phyloP scores from a whole-genome alignment of 2,329 filamentous ascomycete genomes.

The Aspergillus tanneri region DNA sequence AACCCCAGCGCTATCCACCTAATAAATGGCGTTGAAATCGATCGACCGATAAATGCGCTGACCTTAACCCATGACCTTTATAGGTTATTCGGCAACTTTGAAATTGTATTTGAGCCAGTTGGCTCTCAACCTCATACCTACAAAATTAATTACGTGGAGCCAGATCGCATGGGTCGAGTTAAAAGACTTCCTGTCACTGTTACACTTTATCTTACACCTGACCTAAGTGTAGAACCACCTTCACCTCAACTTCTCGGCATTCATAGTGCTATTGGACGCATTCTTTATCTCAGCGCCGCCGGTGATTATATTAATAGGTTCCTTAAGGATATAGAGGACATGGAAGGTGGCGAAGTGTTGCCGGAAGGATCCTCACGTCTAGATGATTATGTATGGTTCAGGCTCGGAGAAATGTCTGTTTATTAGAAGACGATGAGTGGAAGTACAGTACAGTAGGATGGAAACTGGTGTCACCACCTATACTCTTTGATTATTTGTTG shows the following conservation, averaged over 20 bases:
- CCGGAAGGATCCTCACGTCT: slow-evolving; percentile 7
- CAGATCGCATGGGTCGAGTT: not conserved
- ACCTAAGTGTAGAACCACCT: slow-evolving; percentile 33
- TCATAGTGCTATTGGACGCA: slow-evolving; percentile 26
- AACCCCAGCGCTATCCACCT: slow-evolving; percentile 36
- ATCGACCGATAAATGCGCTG: slow-evolving; percentile 43
- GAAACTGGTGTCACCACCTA: not conserved
- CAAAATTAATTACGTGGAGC: slow-evolving; percentile 21
- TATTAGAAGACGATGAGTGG: not conserved
- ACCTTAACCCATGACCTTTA: slow-evolving; percentile 32
- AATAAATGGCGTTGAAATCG: slow-evolving; percentile 43
- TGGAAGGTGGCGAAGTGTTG: not conserved
- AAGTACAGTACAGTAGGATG: too few relatives aligned
- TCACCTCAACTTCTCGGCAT: slow-evolving; percentile 25
- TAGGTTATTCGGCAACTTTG: slow-evolving; percentile 32
- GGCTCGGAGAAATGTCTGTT: slow-evolving; percentile 3
- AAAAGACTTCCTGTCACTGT: slow-evolving; percentile 5
- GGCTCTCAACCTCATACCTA: slow-evolving; percentile 24
- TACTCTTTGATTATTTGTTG: not conserved
- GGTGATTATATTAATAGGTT: slow-evolving; percentile 25
- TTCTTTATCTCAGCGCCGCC: slow-evolving; percentile 21
- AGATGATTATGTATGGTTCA: slow-evolving; percentile 10
- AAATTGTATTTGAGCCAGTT: slow-evolving; percentile 32
- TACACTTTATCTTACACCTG: slow-evolving; percentile 10
- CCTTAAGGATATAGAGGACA: slow-evolving; percentile 19